These are phyloP conservation scores for Coniosporium apollinis DNA, from an alignment of 495 filamentous ascomycete genomes.

Conservation along the genomic window DNA sequence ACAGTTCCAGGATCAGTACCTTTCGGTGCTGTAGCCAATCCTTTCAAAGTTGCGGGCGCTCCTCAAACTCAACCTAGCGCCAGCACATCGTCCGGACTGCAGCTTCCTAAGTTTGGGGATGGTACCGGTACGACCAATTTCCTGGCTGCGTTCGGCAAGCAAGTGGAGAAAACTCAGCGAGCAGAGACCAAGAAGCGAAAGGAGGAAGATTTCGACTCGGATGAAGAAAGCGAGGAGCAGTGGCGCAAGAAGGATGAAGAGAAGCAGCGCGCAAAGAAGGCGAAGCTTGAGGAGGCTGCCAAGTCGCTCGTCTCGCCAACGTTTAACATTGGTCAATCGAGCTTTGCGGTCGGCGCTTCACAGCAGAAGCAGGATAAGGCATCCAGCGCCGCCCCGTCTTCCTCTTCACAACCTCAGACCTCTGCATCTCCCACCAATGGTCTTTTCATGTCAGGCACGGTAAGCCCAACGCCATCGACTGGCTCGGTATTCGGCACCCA, in stretches of 20 bases:
- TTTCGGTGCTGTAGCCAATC: too few relatives aligned
- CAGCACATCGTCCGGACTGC: background rate
- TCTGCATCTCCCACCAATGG: too few relatives aligned
- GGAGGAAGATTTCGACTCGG: constrained; percentile 12
- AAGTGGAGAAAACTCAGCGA: constrained; percentile 5
- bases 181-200: constrained; percentile 11
- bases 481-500: too few relatives aligned
- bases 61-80: background rate
- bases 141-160: constrained; percentile 11
- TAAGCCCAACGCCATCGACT: too few relatives aligned
- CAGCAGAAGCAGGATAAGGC: too few relatives aligned
- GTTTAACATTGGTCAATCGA: too few relatives aligned
- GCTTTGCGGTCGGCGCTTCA: too few relatives aligned
- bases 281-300: constrained; percentile 9
- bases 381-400: too few relatives aligned
- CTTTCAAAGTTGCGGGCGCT: background rate
- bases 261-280: constrained; percentile 10
- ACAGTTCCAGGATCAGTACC: too few relatives aligned
- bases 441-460: too few relatives aligned
- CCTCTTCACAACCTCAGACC: too few relatives aligned
- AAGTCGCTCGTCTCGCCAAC: constrained; percentile 2
- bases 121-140: constrained; percentile 4
- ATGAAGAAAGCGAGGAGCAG: constrained; percentile 12
- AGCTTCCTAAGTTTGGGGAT: background rate
- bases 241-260: constrained; percentile 11